Base-by-base conservation (phyloP, 345 rosid species). In the sweet orange (Citrus sinensis) region DNA sequence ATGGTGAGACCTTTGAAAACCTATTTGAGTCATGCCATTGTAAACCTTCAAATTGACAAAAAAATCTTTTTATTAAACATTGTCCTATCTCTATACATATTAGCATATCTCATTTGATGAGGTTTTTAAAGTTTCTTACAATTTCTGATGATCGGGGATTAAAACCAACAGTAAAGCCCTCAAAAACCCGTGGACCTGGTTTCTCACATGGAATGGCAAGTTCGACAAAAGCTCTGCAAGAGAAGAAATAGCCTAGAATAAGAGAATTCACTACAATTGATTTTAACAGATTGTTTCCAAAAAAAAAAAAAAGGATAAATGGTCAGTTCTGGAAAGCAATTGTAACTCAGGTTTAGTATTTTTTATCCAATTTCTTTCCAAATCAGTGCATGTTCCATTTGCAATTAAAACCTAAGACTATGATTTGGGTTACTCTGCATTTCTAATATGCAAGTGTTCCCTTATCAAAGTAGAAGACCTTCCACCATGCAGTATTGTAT, bases 131-230 rank as follows among this genome's bases (percentile, higher is more conserved):
- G 40, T 55, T 42, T 68, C 98, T 84, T 88, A 95, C 99, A 81
- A 96, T 85, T 88, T 96, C 99, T 94, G 94, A 91, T 35, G 99
- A 91, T 76, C 93, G 88, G 34, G 97, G 97, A 91, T 94, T 97
- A 82, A 96, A 90, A 75, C 99, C 99, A 82, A 94, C 92, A 1
- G 98, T 94, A 85, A 96, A 96, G 80, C 97, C 98, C 74, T 92
- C 68, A 69, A 96, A 93, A 73, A 94, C 88, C 11, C 89, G 91
- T 2, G 89, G 91, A 62, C 98, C 99, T 51, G 90, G 89, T 86
- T 88, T 87, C 89, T 92, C 90, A 49, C 99, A 96, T 25, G 95
- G 93, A 81, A 94, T 76, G 63, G 99, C 94, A 80, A 96, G 94
- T 76, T 94, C 95, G 55, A 91, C 86, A 77, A 87, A 35, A 80